Base-by-base conservation (phyloP, 2,329 filamentous ascomycete genomes). In the Talaromyces sp. region DNA sequence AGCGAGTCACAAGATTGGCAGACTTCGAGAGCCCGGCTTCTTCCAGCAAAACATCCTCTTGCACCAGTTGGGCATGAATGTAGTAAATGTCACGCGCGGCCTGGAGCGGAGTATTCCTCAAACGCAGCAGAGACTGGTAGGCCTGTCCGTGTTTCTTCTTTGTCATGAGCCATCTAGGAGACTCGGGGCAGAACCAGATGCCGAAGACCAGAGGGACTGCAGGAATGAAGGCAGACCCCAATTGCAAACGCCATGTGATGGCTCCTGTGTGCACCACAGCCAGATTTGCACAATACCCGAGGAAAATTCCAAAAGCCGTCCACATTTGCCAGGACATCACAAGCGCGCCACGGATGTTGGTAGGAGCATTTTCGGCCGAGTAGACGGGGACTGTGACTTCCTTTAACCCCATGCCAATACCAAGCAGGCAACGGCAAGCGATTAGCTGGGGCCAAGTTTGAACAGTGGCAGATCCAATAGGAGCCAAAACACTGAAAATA, bases 141-240 rank as follows among this genome's bases (percentile, higher is more conserved):
- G 88, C 88, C 57, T 87, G 76, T 5, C 68, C 66, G 66, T 88
- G 87, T 11, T 80, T 79, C 57, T 82, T 80, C 71, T 90, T 88
- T 72, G 89, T 87, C 71, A 89, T 83, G 59, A 80, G 83, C 85
- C 86, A 89, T 57, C 85, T 80, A 3, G 86, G 85, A 1, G 84
- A 87, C 67, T 88, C 85, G 0, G 85, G 85, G 64, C 85, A 87
- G 64, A 87, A 80, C 64, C 77, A 89, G 38, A 88, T 75, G 46
- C 81, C 77, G 7, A 83, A n/a, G 7, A 86, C 69, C 6, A 89
- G 75, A 10, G 86, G 85, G 1, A 89, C 72, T 0, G 86, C 85
- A 1, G 87, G 86, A 35, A 88, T 81, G 56, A 88, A 85, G 3
- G 87, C 85, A 3, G 85, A 87, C 8, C 80, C 85, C 6, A 89